Conservation (phyloP, 331 rosid species). For the Spiraea crenata region DNA sequence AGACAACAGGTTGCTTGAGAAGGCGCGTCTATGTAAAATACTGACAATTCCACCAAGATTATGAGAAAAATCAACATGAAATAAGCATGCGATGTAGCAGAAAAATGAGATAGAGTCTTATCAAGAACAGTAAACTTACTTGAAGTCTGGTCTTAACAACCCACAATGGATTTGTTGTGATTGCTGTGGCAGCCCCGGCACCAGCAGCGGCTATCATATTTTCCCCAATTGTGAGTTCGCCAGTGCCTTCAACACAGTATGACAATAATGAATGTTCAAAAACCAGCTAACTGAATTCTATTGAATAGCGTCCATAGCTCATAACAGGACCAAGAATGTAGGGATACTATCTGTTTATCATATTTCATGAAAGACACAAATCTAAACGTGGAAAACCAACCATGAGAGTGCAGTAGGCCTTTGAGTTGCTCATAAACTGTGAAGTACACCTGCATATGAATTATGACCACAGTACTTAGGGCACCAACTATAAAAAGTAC, state of each 20-base stretch:
- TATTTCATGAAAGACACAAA: conserved; percentile 15
- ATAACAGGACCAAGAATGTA: conserved; percentile 8
- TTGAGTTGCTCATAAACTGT: conserved; percentile 83
- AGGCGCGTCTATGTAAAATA: not conserved
- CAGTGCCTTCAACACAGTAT: conserved; percentile 36
- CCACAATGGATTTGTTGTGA: conserved; percentile 92
- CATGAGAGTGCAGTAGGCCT: conserved; percentile 59
- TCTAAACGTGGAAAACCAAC: conserved; percentile 42
- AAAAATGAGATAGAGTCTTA: not conserved
- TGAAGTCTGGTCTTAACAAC: conserved; percentile 98
- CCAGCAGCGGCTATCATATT: conserved; percentile 87
- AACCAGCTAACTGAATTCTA: conserved; percentile 14
- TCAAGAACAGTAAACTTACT: conserved; percentile 50
- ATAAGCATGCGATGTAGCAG: not conserved
- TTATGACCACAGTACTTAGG: conserved; percentile 10
- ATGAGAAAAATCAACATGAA: not conserved
- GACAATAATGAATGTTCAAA: conserved; percentile 9
- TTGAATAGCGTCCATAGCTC: conserved; percentile 3
- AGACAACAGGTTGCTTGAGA: not conserved
- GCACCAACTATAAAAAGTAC: conserved; percentile 9
- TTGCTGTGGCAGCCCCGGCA: conserved; percentile 92
- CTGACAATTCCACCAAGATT: not conserved
- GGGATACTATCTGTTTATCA: conserved; percentile 5
- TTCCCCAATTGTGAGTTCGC: conserved; percentile 57
- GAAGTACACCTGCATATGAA: conserved; percentile 76